Base-by-base conservation (phyloP, 2,329 filamentous ascomycete species). In the Chaetothyriales sp. region DNA sequence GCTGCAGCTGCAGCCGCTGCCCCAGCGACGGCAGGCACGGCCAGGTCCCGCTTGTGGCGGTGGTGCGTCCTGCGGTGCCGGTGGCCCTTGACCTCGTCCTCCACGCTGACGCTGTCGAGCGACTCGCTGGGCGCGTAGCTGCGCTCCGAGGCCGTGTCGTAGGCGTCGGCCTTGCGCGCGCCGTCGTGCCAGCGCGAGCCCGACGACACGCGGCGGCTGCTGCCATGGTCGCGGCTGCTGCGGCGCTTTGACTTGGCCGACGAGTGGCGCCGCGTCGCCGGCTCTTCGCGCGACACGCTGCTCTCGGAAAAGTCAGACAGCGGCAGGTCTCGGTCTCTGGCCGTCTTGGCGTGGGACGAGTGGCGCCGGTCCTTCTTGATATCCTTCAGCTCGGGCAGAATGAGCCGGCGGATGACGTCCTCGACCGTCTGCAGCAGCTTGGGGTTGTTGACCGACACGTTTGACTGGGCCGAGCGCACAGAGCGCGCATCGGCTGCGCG, bases 401-500 rank as follows among this genome's bases (percentile, higher is more conserved):
- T 94, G 48, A 95, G 75, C 47, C 89, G 80, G 56, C 88, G 83
- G 63, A 95, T 94, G 13, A 89, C 89, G 69, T 95, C 89, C 69
- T 95, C 89, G 2, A 95, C 89, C 0, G 89, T 92, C 62, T 92
- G 86, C 1, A 95, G 76, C 1, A 95, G 72, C 64, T 88, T 92
- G 0, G 89, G 89, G 62, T 95, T 95, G 69, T 94, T 94, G 65
- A 94, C 86, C 0, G 86, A 90, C 2, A 87, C 86, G 54, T 77
- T 77, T 18, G 77, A 78, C 33, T 72, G 74, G 37, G 75, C 76
- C 28, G 79, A 81, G 40, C 73, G 73, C 57, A 77, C 76, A 7
- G 81, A 84, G 55, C 77, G 74, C 50, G 74, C 70, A 60, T 80
- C 76, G 15, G 70, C 73, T 43, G 77, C 78, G 56, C 72, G 73